These are phyloP conservation scores for Trametes punicea DNA, from an alignment of 768 basidiomycete genomes.

Conservation along the genomic window DNA sequence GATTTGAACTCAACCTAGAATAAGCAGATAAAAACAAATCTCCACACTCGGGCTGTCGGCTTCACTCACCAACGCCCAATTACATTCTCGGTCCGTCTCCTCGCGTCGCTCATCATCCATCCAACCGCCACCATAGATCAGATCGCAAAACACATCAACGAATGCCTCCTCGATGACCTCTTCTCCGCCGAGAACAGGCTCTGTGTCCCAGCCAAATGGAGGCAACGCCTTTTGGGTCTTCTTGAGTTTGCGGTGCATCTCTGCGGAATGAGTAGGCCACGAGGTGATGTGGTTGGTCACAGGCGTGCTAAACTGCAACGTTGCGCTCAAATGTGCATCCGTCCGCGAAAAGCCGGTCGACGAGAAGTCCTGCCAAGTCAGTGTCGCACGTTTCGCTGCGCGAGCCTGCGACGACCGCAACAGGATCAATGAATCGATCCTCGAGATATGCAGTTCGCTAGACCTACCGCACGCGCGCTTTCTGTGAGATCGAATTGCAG, in stretches of 20 bases:
- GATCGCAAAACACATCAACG: conserved; percentile 80
- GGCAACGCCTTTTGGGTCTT: conserved; percentile 81
- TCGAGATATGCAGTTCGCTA: conserved; percentile 19
- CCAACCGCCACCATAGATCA: conserved; percentile 83
- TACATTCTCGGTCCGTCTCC: conserved; percentile 78
- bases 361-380: conserved; percentile 92
- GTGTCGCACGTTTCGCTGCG: conserved; percentile 71
- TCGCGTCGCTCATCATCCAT: conserved; percentile 74
- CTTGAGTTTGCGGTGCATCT: conserved; percentile 73
- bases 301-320: conserved; percentile 73
- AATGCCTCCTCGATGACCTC: conserved; percentile 90
- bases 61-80: conserved; percentile 82
- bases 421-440: neutral
- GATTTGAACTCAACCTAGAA: conserved; percentile 84
- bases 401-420: conserved; percentile 43
- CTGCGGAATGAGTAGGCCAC: conserved; percentile 75
- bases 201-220: conserved; percentile 90
- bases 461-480: conserved; percentile 64
- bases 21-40: neutral
- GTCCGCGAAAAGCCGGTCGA: conserved; percentile 75
- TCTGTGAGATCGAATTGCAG: conserved; percentile 93
- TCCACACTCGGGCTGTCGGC: neutral
- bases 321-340: conserved; percentile 72
- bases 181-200: conserved; percentile 71
- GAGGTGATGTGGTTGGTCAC: conserved; percentile 55